These are phyloP conservation scores for Prunus mira DNA, from an alignment of 306 rosid genomes.

Conservation along the genomic window DNA sequence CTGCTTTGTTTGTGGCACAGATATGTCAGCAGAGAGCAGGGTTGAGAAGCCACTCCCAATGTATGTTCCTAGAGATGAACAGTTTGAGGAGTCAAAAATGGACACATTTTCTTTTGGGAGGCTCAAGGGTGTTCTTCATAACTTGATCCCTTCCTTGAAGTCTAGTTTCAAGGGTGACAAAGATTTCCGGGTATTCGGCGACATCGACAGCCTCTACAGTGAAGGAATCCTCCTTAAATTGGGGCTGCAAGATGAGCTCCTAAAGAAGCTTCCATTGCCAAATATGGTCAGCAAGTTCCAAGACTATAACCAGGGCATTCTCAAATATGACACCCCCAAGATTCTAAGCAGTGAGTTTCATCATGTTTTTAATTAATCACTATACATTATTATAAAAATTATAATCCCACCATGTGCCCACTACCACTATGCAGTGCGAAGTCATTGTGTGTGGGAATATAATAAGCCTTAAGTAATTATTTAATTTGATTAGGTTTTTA, in stretches of 20 bases:
- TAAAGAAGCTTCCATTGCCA: slow-evolving; percentile 63
- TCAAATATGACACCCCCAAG: slow-evolving; percentile 75
- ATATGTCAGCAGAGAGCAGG: slow-evolving; percentile 66
- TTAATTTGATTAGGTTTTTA: not conserved
- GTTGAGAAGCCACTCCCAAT: slow-evolving; percentile 86
- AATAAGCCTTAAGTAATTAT: not conserved
- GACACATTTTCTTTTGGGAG: slow-evolving; percentile 66
- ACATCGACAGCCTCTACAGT: slow-evolving; percentile 86
- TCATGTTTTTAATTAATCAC: not conserved
- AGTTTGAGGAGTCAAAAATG: slow-evolving; percentile 79
- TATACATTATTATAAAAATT: not conserved
- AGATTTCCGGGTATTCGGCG: slow-evolving; percentile 70
- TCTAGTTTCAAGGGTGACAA: slow-evolving; percentile 61
- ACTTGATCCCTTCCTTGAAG: slow-evolving; percentile 65
- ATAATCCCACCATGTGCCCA: not conserved
- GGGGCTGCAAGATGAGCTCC: slow-evolving; percentile 64
- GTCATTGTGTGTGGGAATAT: not conserved
- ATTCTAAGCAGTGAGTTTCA: slow-evolving; percentile 71
- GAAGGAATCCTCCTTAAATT: slow-evolving; percentile 60
- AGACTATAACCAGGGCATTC: slow-evolving; percentile 60
- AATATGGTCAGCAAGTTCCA: slow-evolving; percentile 51
- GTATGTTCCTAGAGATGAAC: slow-evolving; percentile 95
- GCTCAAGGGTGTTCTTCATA: slow-evolving; percentile 77
- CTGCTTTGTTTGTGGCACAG: slow-evolving; percentile 27
- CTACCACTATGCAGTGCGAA: not conserved